Base-by-base conservation (phyloP, 1,284 basidiomycete species). In the Megacollybia platyphylla region DNA sequence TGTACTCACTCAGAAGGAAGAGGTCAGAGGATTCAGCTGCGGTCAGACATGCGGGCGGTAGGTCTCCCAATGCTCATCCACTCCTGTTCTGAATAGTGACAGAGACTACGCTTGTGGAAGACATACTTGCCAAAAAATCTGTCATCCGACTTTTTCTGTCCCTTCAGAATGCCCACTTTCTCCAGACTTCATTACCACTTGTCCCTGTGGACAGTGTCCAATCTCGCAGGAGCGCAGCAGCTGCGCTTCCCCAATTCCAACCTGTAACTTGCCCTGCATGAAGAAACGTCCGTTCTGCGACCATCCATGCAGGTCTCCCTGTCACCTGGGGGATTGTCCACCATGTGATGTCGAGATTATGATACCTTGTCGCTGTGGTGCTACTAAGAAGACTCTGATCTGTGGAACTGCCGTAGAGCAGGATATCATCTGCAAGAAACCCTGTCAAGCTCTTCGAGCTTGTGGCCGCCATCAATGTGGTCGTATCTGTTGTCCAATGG, bases 401-500 rank as follows among this genome's bases (percentile, higher is more conserved):
- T 89, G 76, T 57, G 67, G 57, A 46, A 52, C 51, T 64, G 49
- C 26, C 15, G 29, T 48, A 64, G 7, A 48, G 57, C 63, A 42
- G 44, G 84, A 87, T 44, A 71, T 91, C 40, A 59, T 84, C 0
- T 96, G 91, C 56, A 80, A 88, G 43, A 70, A 76, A 24, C 73
- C 79, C 1, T 96, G 91, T 56, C 63, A 65, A 20, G 82, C 79
- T 0, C 63, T 89, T 7, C 74, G 87, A 28, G 68, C 72, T 32
- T 93, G 89, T 55, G 89, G 89, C 0, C 66, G 77, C 29, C 91
- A 96, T 55, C 79, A 83, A 50, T 96, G 91, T 54, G 70, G 71
- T 13, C 71, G 90, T 2, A 47, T 81, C 6, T 96, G 91, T 55
- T 96, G 92, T 54, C 91, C 92, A 0, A 68, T 94, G 0, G 81